A percentile compares a stretch with the other conserved stretches of the same genome.
Evolutionary conservation across 495 filamentous ascomycete species (phyloP).

Genomic region (Penicillium parvum): DNA sequence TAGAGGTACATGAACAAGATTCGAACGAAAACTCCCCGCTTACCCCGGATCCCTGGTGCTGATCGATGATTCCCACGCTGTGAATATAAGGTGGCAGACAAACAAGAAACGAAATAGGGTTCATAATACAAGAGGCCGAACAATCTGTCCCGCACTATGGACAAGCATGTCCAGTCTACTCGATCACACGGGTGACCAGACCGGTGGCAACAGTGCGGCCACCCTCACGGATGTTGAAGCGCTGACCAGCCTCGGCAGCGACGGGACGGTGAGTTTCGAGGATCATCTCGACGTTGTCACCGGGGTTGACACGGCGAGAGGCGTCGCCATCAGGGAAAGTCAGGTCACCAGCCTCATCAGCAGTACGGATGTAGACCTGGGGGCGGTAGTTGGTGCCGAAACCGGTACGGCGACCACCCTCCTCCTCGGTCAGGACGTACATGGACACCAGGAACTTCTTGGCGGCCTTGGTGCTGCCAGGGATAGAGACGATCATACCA

Average conservation of each 20-base stretch:
- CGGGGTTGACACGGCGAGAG: slow-evolving; percentile 83
- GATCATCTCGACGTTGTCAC: slow-evolving; percentile 97
- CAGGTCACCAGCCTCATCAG: slow-evolving; percentile 80
- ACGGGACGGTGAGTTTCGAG: slow-evolving; percentile 74
- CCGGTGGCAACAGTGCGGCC: slow-evolving; percentile 91
- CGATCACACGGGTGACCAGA: slow-evolving; percentile 77
- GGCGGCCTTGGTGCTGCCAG: slow-evolving; percentile 73
- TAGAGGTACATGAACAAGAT: slow-evolving; percentile 40
- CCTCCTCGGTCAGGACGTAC: slow-evolving; percentile 96
- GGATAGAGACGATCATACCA: slow-evolving; percentile 86
- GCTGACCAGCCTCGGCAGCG: slow-evolving; percentile 82
- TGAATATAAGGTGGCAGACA: slow-evolving; percentile 29
- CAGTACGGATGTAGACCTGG: slow-evolving; percentile 91
- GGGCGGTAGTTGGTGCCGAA: slow-evolving; percentile 93
- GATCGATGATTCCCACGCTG: slow-evolving; percentile 37
- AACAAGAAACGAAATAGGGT: slow-evolving; percentile 30
- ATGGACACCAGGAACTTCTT: slow-evolving; percentile 89
- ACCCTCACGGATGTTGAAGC: slow-evolving; percentile 96
- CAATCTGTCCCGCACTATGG: slow-evolving; percentile 2
- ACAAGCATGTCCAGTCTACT: slow-evolving; percentile 17
- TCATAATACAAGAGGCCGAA: slow-evolving; percentile 35
- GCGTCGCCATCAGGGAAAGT: slow-evolving; percentile 76
- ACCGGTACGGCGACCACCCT: slow-evolving; percentile 91
- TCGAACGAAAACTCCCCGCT: slow-evolving; percentile 39
- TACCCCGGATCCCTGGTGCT: slow-evolving; percentile 28